These are phyloP conservation scores for Raphanus raphanistrum DNA, from an alignment of 345 rosid species.

Conservation along the genomic window DNA sequence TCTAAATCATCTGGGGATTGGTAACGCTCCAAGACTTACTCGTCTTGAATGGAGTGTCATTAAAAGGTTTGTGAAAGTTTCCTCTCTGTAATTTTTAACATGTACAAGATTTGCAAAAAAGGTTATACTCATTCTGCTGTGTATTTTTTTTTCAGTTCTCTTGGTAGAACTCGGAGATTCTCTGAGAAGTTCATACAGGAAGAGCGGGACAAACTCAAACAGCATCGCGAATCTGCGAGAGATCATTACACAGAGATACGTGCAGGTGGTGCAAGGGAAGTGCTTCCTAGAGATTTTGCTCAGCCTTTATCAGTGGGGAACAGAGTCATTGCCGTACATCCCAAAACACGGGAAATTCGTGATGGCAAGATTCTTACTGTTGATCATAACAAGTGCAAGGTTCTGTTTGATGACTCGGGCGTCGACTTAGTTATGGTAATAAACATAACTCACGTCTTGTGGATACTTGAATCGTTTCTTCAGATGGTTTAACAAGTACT, in stretches of 20 bases:
- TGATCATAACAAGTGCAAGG: slow-evolving; percentile 71
- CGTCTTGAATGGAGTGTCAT: slow-evolving; percentile 99
- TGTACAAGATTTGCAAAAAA: slow-evolving; percentile 1
- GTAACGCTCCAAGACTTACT: slow-evolving; percentile 81
- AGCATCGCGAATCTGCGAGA: slow-evolving; percentile 84
- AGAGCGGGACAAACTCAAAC: slow-evolving; percentile 84
- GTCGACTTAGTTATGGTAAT: slow-evolving; percentile 84
- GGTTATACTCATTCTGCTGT: slow-evolving; percentile 8
- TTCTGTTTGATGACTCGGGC: slow-evolving; percentile 83
- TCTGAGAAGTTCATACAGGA: slow-evolving; percentile 73
- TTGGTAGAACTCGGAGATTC: slow-evolving; percentile 94
- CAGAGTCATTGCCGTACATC: slow-evolving; percentile 76
- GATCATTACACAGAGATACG: slow-evolving; percentile 73
- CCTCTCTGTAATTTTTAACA: slow-evolving; percentile 13
- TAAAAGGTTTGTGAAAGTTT: slow-evolving; percentile 56
- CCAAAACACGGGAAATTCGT: slow-evolving; percentile 73
- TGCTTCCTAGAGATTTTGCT: slow-evolving; percentile 81
- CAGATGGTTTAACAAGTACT: slow-evolving; percentile 9
- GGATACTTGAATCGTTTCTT: not conserved
- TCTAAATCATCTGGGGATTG: slow-evolving; percentile 87
- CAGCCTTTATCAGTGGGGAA: slow-evolving; percentile 90
- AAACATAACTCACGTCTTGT: not conserved
- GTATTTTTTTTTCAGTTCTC: slow-evolving; percentile 62
- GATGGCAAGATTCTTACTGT: slow-evolving; percentile 87
- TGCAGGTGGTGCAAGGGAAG: slow-evolving; percentile 68